phyloP scores from a whole-genome alignment of 2,329 filamentous ascomycete genomes.

The Hypomyces perniciosus region DNA sequence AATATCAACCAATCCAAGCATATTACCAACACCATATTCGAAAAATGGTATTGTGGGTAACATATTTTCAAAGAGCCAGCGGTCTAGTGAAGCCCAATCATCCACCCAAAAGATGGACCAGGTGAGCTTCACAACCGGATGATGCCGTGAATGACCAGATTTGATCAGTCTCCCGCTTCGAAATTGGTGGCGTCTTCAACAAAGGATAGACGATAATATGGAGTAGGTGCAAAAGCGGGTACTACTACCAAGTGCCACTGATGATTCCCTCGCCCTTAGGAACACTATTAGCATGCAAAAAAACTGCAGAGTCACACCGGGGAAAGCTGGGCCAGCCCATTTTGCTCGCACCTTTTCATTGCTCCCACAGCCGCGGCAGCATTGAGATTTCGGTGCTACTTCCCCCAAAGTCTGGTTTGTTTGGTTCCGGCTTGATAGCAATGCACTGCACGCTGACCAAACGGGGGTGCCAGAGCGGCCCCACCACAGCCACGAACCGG shows the following conservation, averaged over 20 bases:
- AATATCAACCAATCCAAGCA: too few species aligned
- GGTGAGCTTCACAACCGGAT: background rate
- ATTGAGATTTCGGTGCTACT: conserved; percentile 6
- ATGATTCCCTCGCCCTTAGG: background rate
- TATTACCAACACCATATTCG: too few species aligned
- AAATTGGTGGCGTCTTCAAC: background rate
- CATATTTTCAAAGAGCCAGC: too few species aligned
- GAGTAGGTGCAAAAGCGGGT: background rate
- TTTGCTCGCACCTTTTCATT: background rate
- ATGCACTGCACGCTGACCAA: conserved; percentile 8
- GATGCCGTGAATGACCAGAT: background rate
- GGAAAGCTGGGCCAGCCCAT: background rate
- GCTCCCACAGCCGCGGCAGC: background rate
- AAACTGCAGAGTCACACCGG: background rate
- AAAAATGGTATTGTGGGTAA: too few species aligned
- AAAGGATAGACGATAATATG: background rate
- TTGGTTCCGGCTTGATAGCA: conserved; percentile 7
- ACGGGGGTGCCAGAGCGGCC: conserved; percentile 15
- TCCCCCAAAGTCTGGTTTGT: background rate
- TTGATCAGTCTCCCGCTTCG: background rate
- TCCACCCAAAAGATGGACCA: too few species aligned
- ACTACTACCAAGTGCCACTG: background rate
- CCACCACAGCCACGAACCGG: conserved; percentile 15
- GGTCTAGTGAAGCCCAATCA: too few species aligned
- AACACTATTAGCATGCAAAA: background rate